phyloP scores from a whole-genome alignment of 2,329 filamentous ascomycete genomes.

The Arthrobotrys musiformis region DNA sequence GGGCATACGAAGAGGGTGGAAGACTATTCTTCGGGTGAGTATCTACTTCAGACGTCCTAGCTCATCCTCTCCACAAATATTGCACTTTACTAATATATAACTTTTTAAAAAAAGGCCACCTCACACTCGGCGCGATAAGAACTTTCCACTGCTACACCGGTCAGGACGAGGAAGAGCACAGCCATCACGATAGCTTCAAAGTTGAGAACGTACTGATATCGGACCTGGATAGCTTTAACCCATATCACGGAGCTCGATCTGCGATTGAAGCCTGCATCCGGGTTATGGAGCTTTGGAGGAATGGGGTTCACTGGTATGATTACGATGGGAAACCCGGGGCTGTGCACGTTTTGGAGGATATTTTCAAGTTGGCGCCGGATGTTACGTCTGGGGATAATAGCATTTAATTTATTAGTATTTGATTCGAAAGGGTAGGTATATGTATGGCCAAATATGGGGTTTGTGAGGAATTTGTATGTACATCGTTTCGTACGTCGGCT shows the following conservation, averaged over 20 bases:
- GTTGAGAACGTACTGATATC: neutral
- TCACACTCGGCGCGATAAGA: neutral
- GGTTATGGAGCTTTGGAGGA: slow-evolving; percentile 14
- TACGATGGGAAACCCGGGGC: neutral
- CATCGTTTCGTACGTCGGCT: too few relatives aligned
- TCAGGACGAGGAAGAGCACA: neutral
- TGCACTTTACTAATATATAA: neutral
- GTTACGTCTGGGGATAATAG: slow-evolving; percentile 10
- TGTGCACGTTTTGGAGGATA: neutral
- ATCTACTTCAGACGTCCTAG: too few relatives aligned
- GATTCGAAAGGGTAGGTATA: too few relatives aligned
- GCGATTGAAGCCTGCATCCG: neutral
- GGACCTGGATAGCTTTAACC: slow-evolving; percentile 6
- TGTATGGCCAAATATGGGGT: too few relatives aligned
- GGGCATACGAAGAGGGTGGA: slow-evolving; percentile 8
- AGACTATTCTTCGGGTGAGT: neutral
- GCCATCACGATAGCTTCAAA: neutral
- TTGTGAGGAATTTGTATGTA: too few relatives aligned
- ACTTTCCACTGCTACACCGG: slow-evolving; percentile 25
- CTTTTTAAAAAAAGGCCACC: neutral
- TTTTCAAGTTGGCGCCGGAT: slow-evolving; percentile 8
- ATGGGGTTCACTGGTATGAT: neutral
- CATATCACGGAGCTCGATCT: slow-evolving; percentile 13
- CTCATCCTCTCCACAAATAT: too few relatives aligned
- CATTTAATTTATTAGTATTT: neutral